Percentiles rank a stretch among this genome's conserved stretches.
Evolutionary conservation across 192 early-diverging fungal species (phyloP).

Genomic region (Gaertneriomyces sp.): DNA sequence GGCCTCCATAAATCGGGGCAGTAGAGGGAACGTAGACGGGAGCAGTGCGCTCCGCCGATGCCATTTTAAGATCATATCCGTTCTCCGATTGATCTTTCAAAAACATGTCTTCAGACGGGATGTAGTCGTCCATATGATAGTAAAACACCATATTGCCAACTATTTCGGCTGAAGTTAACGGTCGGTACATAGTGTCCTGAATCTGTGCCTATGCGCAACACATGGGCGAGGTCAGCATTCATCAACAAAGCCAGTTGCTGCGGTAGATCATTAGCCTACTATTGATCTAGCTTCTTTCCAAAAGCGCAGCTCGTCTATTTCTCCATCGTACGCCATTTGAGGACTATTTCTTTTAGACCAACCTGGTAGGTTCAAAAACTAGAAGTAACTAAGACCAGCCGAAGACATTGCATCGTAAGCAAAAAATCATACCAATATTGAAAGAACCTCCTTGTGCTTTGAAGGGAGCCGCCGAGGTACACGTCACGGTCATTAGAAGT

Average conservation of each 20-base stretch:
- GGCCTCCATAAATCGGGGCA: conserved; percentile 2
- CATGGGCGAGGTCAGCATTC: not conserved
- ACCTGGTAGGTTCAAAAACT: not conserved
- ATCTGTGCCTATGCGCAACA: not conserved
- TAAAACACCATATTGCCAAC: conserved; percentile 4
- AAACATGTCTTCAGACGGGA: not conserved
- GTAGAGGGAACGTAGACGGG: conserved; percentile 10
- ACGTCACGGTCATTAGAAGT: not conserved
- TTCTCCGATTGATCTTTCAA: not conserved
- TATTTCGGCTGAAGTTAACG: not conserved
- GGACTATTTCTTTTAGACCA: not conserved
- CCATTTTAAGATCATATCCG: conserved; percentile 9
- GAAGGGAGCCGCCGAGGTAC: not conserved
- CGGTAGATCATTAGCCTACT: not conserved
- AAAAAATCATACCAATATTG: not conserved
- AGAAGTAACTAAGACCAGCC: too few species aligned
- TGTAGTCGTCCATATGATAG: conserved; percentile 7
- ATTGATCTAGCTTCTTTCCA: conserved; percentile 2
- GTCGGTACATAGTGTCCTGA: not conserved
- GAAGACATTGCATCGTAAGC: too few species aligned
- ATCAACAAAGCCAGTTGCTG: not conserved
- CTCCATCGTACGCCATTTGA: not conserved
- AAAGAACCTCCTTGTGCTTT: conserved; percentile 1
- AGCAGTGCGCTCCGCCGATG: conserved; percentile 4
- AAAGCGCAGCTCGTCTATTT: conserved; percentile 9